Percentiles rank a stretch among this genome's conserved stretches.
Conservation (phyloP, 1,139 yeast genomes). For the Geotrichum cucujoidarum region DNA sequence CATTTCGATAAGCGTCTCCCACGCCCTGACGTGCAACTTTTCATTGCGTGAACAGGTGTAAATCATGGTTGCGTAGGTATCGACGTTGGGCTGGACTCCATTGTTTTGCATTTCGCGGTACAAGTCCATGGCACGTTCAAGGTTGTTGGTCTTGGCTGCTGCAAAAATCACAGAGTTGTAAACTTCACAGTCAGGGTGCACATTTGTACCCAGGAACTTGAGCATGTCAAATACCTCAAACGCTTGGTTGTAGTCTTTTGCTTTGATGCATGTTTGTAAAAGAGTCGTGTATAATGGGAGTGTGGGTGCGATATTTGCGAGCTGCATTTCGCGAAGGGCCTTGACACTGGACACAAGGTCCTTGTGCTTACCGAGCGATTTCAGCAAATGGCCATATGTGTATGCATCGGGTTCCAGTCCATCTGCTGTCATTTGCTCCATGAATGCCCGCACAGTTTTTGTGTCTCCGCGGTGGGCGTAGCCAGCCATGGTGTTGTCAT, state of each 20-base stretch:
- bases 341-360: slow-evolving; percentile 29
- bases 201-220: slow-evolving; percentile 65
- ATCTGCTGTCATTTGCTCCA: slow-evolving; percentile 33
- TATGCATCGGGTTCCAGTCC: slow-evolving; percentile 39
- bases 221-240: slow-evolving; percentile 73
- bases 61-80: slow-evolving; percentile 61
- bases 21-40: slow-evolving; percentile 52
- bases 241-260: slow-evolving; percentile 53
- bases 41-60: slow-evolving; percentile 62
- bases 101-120: slow-evolving; percentile 59
- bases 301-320: slow-evolving; percentile 49
- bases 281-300: slow-evolving; percentile 58
- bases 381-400: slow-evolving; percentile 46
- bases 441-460: slow-evolving; percentile 34
- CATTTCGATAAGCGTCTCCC: slow-evolving; percentile 73
- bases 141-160: slow-evolving; percentile 54
- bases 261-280: slow-evolving; percentile 59
- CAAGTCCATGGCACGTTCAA: slow-evolving; percentile 71
- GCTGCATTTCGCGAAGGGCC: slow-evolving; percentile 48
- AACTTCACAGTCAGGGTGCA: slow-evolving; percentile 62
- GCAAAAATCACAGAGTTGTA: slow-evolving; percentile 69
- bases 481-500: slow-evolving; percentile 35
- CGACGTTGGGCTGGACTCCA: slow-evolving; percentile 39
- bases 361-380: slow-evolving; percentile 39
- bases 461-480: slow-evolving; percentile 35